These are phyloP conservation scores for Tardiomyces blankii DNA, from an alignment of 1,139 yeast genomes.

Conservation along the genomic window DNA sequence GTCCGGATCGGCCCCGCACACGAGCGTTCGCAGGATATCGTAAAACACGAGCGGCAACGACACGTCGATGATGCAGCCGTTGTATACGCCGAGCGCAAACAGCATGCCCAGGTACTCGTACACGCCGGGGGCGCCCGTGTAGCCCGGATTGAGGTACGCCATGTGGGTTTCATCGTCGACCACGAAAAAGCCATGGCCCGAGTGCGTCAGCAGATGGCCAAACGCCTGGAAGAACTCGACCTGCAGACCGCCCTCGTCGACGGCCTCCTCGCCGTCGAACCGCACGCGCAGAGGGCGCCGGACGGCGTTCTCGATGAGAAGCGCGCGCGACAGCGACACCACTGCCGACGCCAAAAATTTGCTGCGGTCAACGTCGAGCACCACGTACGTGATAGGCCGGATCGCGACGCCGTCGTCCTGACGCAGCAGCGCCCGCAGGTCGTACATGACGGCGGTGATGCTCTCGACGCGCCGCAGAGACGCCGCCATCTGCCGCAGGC, in stretches of 20 bases:
- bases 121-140: conserved; percentile 6
- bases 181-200: conserved; percentile 6
- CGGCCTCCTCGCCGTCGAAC: conserved; percentile 17
- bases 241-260: conserved; percentile 23
- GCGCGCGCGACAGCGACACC: not conserved
- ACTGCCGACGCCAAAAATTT: not conserved
- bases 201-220: conserved; percentile 11
- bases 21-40: conserved; percentile 4
- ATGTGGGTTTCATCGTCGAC: conserved; percentile 10
- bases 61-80: conserved; percentile 18
- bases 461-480: not conserved
- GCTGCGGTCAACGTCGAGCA: not conserved
- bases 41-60: conserved; percentile 17
- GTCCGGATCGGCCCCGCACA: not conserved
- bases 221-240: conserved; percentile 18
- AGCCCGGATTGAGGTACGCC: conserved; percentile 17
- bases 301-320: conserved; percentile 1
- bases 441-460: not conserved
- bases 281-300: conserved; percentile 16
- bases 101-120: conserved; percentile 16
- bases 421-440: not conserved
- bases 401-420: not conserved
- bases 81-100: conserved; percentile 19
- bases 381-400: not conserved
- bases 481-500: not conserved